Base-by-base conservation (phyloP, 192 early-diverging fungal genomes). In the Chytriomyces hyalinus region DNA sequence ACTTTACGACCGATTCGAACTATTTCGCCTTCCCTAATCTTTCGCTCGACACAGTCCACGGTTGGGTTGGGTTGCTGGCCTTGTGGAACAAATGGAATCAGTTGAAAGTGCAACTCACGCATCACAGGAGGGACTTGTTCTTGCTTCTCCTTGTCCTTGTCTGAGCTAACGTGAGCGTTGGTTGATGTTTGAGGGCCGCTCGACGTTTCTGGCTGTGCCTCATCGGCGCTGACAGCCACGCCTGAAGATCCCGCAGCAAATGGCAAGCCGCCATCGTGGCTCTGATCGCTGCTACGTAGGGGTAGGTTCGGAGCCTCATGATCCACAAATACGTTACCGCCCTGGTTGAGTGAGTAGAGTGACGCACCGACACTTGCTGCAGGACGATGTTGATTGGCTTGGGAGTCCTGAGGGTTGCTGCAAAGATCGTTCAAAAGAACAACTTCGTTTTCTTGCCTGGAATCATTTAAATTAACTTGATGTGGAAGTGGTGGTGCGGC, bases 1-100 rank as follows among this genome's bases (percentile, higher is more conserved):
- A 89, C 85, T 78, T 86, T 83, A 57, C 87, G 66, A 0, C 87
- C 87, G 22, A 87, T 83, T 22, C 83, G 62, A 3, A 89, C 76
- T 17, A 71, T 43, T 36, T 49, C 62, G 6, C 87, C 85, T 66
- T 85, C 83, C 44, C 84, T 81, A 10, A 89, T 67, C n/a, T 73
- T 80, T 26, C 87, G 51, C 51, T 89, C 87, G 49, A 87, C 62
- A 7, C 87, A 78, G 47, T 87, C 85, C 13, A 81, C 75, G 13
- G 83, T 53, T 10, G 81, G 77, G 49, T 78, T 81, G 53, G 79
- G 67, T 1, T 61, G 80, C 22, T 87, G 83, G 43, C 73, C 80
- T 61, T 61, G 72, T 47, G 53, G 22, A 4, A 59, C 61, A 75
- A 77, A 75, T 5, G 86, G 86, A 47, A 87, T 85, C 6, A 87